Conservation (phyloP, 2,329 filamentous ascomycete species). For the Curvularia spicifera region DNA sequence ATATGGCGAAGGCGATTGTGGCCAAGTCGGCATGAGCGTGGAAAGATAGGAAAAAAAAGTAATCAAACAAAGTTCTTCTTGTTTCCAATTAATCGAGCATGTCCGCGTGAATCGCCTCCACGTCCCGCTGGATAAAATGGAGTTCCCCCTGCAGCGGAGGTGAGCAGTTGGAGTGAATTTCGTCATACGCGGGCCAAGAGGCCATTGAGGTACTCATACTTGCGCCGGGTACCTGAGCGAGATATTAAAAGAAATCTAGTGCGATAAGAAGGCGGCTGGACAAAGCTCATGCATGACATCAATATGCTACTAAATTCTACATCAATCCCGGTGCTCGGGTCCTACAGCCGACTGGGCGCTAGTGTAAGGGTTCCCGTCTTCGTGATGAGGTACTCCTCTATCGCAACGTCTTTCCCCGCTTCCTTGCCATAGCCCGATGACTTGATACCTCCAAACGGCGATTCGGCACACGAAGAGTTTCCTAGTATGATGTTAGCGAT, state of each 20-base stretch:
- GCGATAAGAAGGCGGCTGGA: background rate
- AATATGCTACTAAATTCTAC: background rate
- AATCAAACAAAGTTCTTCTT: background rate
- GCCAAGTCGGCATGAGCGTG: conserved; percentile 14
- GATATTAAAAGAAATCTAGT: background rate
- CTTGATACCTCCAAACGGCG: background rate
- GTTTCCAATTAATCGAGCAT: too few relatives aligned
- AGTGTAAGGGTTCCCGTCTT: background rate
- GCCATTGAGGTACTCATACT: conserved; percentile 1
- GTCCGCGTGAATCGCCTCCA: too few relatives aligned
- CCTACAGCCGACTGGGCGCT: background rate
- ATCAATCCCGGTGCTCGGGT: background rate
- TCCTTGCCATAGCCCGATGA: background rate
- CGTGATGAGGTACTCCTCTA: background rate
- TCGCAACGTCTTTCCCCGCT: background rate
- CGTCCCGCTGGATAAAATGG: too few relatives aligned
- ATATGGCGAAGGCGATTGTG: conserved; percentile 17
- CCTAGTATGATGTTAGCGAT: background rate
- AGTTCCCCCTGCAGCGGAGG: background rate
- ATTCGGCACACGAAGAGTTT: background rate
- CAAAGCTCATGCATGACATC: background rate
- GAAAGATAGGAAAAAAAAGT: background rate
- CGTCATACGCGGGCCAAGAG: background rate
- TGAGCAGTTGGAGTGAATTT: background rate
- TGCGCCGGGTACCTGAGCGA: background rate